Conservation (phyloP, 148 eudicot genomes). For the Persicaria maculosa region DNA sequence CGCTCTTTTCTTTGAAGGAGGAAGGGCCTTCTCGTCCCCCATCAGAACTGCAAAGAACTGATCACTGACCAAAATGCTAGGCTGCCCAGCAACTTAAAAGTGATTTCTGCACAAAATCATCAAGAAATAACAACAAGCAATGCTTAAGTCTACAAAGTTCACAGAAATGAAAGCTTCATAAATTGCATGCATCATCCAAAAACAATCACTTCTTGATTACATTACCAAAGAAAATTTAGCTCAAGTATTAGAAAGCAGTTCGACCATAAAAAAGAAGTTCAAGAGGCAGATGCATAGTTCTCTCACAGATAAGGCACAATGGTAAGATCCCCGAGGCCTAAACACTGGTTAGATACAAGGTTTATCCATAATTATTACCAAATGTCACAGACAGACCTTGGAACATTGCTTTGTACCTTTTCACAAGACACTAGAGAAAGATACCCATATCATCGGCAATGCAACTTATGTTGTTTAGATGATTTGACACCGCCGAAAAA, state of each 20-base stretch:
- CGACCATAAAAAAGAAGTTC: background rate
- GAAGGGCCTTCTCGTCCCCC: conserved; percentile 63
- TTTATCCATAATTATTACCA: background rate
- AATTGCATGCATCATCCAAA: background rate
- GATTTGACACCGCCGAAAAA: background rate
- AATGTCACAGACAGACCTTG: background rate
- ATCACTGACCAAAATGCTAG: background rate
- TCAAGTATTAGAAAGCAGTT: background rate
- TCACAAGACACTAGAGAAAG: background rate
- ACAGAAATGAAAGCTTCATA: background rate
- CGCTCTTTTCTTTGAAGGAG: conserved; percentile 81
- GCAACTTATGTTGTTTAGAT: background rate
- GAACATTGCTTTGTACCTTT: background rate
- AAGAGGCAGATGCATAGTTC: background rate
- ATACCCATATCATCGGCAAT: background rate
- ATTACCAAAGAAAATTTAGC: background rate
- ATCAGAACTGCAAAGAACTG: conserved; percentile 16
- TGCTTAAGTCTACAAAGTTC: background rate
- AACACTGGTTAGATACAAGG: background rate
- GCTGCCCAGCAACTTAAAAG: background rate
- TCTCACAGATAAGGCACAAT: background rate
- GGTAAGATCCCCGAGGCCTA: background rate
- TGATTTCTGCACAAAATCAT: background rate
- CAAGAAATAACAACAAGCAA: background rate
- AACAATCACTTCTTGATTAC: background rate